Percentiles rank a stretch among this genome's conserved stretches.
These are phyloP conservation scores for Fagopyrum tataricum DNA, from an alignment of 148 eudicot species.

Conservation along the genomic window DNA sequence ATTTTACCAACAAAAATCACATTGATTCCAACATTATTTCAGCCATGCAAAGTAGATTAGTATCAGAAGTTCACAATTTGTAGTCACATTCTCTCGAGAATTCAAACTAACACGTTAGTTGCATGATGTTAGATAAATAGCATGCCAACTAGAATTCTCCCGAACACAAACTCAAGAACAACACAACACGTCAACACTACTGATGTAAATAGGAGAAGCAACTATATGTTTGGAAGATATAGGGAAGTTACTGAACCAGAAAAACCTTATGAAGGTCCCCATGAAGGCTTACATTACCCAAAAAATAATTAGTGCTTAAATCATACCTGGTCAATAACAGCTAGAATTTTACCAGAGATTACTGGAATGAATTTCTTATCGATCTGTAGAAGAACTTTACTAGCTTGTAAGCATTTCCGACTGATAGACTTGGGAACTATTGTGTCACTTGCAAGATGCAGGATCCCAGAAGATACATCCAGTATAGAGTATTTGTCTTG, in stretches of 20 bases:
- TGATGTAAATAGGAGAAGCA: background rate
- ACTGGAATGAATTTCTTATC: slow-evolving; percentile 93
- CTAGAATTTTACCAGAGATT: slow-evolving; percentile 65
- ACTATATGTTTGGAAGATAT: background rate
- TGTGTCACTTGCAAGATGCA: slow-evolving; percentile 59
- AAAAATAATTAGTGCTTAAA: background rate
- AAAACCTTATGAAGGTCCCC: background rate
- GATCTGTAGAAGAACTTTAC: slow-evolving; percentile 78
- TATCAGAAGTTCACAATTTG: too few species aligned
- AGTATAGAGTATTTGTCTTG: slow-evolving; percentile 46
- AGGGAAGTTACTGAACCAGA: background rate
- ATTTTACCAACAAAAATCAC: background rate
- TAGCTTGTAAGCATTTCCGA: slow-evolving; percentile 49
- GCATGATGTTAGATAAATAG: background rate
- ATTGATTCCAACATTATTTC: background rate
- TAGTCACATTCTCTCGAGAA: too few species aligned
- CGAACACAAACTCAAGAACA: background rate
- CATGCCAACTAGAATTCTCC: background rate
- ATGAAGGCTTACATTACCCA: background rate
- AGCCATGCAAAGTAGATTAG: background rate
- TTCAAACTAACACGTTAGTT: background rate
- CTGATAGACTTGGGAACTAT: slow-evolving; percentile 73
- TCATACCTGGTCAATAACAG: slow-evolving; percentile 85
- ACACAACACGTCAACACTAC: background rate
- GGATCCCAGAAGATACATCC: slow-evolving; percentile 53